Conservation (phyloP, 2,329 filamentous ascomycete genomes). For the Xylariaceae sp. region DNA sequence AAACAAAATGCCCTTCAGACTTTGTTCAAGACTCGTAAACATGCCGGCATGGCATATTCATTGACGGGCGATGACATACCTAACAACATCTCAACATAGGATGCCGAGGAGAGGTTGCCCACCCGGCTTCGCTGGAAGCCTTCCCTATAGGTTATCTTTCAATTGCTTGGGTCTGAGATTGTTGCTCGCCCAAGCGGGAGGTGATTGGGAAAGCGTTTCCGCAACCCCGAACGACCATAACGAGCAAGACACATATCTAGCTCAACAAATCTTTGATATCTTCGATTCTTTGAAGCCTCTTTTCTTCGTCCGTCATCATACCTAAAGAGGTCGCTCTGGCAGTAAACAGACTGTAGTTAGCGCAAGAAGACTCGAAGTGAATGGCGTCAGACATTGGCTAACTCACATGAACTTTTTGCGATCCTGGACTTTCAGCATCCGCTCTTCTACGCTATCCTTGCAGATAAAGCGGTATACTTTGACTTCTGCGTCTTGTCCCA, state of each 20-base stretch:
- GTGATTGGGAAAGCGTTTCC: background rate
- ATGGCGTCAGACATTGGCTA: conserved; percentile 15
- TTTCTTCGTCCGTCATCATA: conserved; percentile 93
- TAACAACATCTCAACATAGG: no score
- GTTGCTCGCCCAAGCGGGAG: background rate
- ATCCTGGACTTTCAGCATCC: conserved; percentile 91
- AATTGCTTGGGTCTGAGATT: background rate
- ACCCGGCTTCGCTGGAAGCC: no score
- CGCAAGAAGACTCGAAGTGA: background rate
- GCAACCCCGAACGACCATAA: background rate
- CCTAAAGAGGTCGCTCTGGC: conserved; percentile 83
- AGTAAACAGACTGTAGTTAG: background rate
- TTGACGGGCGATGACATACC: no score
- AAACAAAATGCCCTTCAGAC: no score
- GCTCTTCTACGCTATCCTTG: conserved; percentile 85
- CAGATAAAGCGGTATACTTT: conserved; percentile 85
- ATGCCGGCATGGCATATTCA: no score
- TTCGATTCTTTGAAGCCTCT: conserved; percentile 82
- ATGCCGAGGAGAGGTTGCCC: no score
- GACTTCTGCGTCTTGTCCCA: conserved; percentile 88
- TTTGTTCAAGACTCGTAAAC: no score
- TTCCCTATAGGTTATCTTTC: background rate
- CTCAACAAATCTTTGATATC: conserved; percentile 90
- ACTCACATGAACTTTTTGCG: conserved; percentile 93
- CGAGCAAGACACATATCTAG: conserved; percentile 30